Conservation (phyloP, 164 flowering plant species). For the Euptelea pleiosperma region DNA sequence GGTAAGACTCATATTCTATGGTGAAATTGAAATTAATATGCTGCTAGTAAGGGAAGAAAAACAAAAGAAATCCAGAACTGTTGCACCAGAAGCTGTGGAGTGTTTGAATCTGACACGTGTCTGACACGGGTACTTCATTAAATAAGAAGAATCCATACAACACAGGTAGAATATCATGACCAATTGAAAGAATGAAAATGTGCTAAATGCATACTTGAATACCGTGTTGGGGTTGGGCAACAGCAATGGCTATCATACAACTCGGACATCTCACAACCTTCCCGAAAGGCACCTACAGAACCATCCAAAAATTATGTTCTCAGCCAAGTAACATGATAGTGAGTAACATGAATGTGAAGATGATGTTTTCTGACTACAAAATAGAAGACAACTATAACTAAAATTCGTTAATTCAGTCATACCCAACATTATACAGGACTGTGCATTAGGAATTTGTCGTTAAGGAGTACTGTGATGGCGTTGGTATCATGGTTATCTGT, state of each 20-base stretch:
- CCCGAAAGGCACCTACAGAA: conserved; percentile 86
- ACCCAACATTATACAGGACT: not conserved
- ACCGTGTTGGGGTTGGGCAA: conserved; percentile 97
- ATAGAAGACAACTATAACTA: not conserved
- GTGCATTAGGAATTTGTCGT: not conserved
- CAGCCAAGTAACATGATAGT: not conserved
- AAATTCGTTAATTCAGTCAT: not conserved
- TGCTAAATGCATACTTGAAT: conserved; percentile 55
- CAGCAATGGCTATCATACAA: conserved; percentile 84
- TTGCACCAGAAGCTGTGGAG: too few relatives aligned
- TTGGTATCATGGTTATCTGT: too few relatives aligned
- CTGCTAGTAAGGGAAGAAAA: too few relatives aligned
- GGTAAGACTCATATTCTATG: too few relatives aligned
- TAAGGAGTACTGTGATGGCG: not conserved
- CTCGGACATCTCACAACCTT: conserved; percentile 85
- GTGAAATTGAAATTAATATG: too few relatives aligned
- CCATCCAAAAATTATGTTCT: not conserved
- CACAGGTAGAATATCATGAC: not conserved
- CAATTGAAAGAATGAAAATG: not conserved
- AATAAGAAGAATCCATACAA: too few relatives aligned
- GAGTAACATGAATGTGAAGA: not conserved
- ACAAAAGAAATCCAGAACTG: too few relatives aligned
- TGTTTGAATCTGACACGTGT: too few relatives aligned
- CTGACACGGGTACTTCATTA: too few relatives aligned
- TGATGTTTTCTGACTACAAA: not conserved